phyloP scores from a whole-genome alignment of 169 alveolate species.

The Pseudocohnilembus persalinus region DNA sequence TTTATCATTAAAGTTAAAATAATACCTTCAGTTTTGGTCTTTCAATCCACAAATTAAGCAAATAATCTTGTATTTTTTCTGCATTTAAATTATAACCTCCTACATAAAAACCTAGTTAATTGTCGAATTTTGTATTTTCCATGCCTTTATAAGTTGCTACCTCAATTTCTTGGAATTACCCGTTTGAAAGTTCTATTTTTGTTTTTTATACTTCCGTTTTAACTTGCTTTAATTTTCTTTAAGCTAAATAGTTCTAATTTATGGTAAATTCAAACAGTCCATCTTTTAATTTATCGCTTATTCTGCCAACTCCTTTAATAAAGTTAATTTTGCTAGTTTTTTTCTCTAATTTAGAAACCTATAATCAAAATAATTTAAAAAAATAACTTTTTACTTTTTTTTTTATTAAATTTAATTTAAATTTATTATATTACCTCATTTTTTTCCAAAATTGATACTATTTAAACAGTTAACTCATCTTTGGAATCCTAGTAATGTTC shows the following conservation, averaged over 20 bases:
- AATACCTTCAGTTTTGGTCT: neutral
- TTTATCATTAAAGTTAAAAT: too few species aligned
- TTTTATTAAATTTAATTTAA: neutral
- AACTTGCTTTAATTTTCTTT: slow-evolving; percentile 11
- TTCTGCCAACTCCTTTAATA: slow-evolving; percentile 8
- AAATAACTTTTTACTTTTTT: neutral
- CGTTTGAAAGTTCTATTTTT: neutral
- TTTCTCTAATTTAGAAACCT: neutral
- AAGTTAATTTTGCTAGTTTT: slow-evolving; percentile 7
- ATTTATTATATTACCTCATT: neutral
- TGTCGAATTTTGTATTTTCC: neutral
- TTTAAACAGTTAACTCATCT: slow-evolving; percentile 5
- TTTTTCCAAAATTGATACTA: neutral
- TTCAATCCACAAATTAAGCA: neutral
- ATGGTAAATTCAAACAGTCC: slow-evolving; percentile 18
- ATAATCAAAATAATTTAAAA: neutral
- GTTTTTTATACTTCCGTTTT: neutral
- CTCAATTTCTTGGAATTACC: neutral
- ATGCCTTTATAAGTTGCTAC: neutral
- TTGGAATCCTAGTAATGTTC: slow-evolving; percentile 4
- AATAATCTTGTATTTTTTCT: neutral
- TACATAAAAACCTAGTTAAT: neutral
- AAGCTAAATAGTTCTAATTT: slow-evolving; percentile 3
- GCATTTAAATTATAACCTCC: neutral
- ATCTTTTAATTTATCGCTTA: slow-evolving; percentile 16